Evolutionary conservation across 148 eudicot species (phyloP).

Genomic region (Amaranthus hypochondriacus): DNA sequence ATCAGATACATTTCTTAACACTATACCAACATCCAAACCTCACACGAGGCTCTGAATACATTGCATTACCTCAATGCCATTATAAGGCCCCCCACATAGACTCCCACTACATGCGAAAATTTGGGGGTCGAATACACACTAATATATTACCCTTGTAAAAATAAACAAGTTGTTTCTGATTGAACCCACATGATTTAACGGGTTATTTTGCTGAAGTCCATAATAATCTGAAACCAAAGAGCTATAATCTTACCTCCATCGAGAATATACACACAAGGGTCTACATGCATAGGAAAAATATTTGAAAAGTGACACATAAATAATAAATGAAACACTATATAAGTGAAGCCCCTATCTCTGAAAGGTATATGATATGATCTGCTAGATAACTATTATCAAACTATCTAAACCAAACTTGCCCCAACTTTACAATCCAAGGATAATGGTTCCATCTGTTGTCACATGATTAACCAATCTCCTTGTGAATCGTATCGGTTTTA

Average conservation of each 20-base stretch:
- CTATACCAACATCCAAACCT: conserved; percentile 1
- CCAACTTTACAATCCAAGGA: background rate
- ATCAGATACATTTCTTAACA: background rate
- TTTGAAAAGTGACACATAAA: background rate
- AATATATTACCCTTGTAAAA: too few relatives aligned
- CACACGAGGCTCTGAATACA: background rate
- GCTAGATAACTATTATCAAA: background rate
- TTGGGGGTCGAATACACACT: too few relatives aligned
- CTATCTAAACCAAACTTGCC: background rate
- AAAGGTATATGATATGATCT: background rate
- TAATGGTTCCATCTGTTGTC: background rate
- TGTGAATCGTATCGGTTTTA: background rate
- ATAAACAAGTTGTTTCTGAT: too few relatives aligned
- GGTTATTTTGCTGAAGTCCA: too few relatives aligned
- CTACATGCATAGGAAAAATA: background rate
- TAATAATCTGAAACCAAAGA: too few relatives aligned
- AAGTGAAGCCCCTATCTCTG: background rate
- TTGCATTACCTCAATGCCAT: too few relatives aligned
- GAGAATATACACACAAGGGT: background rate
- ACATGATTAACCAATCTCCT: background rate
- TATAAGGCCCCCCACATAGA: too few relatives aligned
- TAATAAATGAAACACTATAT: background rate
- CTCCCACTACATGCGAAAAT: too few relatives aligned
- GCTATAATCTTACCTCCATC: too few relatives aligned
- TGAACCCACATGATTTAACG: too few relatives aligned